Percentiles rank a stretch among this genome's conserved stretches.
phyloP scores from a whole-genome alignment of 345 rosid genomes.

The Aethionema arabicum region DNA sequence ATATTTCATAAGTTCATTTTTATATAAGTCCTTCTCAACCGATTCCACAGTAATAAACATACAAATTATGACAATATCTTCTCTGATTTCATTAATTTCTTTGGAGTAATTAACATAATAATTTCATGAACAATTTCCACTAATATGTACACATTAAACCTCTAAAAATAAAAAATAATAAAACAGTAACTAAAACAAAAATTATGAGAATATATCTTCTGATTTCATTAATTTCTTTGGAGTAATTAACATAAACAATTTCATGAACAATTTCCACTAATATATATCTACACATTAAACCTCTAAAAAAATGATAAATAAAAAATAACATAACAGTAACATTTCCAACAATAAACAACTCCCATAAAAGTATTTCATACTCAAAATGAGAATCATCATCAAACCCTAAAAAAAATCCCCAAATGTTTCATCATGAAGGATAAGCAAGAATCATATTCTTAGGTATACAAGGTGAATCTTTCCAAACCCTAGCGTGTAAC shows the following conservation, averaged over 20 bases:
- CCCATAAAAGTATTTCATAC: conserved; percentile 28
- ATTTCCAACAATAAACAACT: conserved; percentile 12
- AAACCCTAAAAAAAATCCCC: too few relatives aligned
- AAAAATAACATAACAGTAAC: conserved; percentile 12
- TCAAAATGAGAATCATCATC: conserved; percentile 19
- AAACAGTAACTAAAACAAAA: conserved; percentile 6
- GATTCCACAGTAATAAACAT: conserved; percentile 4
- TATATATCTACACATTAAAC: conserved; percentile 27
- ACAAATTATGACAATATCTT: conserved; percentile 19
- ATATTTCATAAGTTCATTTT: too few relatives aligned
- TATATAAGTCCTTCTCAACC: background rate
- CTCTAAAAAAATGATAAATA: conserved; percentile 8
- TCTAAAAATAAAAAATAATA: conserved; percentile 7
- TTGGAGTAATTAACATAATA: background rate
- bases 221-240: conserved; percentile 27
- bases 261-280: conserved; percentile 20
- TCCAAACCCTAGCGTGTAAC: conserved; percentile 69
- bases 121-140: conserved; percentile 21
- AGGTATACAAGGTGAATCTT: conserved; percentile 58
- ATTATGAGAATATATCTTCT: conserved; percentile 18
- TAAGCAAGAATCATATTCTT: conserved; percentile 37
- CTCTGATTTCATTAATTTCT: conserved; percentile 25
- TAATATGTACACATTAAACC: conserved; percentile 28
- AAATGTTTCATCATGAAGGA: conserved; percentile 38
- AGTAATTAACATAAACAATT: conserved; percentile 4